Conservation (phyloP, 805 yeast species). For the Brettanomyces nanus region DNA sequence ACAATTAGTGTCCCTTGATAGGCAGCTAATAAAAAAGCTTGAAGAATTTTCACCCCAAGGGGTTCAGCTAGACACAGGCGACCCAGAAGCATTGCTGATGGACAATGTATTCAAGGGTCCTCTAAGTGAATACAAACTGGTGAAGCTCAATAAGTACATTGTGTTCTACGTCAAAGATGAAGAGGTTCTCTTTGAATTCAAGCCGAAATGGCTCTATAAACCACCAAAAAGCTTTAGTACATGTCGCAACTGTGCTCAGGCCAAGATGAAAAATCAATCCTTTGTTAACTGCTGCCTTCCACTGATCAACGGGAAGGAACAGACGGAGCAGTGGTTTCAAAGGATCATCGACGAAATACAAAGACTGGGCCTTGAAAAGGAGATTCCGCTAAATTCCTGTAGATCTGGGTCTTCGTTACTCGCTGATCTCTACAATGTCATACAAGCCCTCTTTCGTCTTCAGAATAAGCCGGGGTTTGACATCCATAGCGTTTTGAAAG, state of each 20-base stretch:
- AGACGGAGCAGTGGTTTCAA: conserved; percentile 28
- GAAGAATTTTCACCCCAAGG: not conserved
- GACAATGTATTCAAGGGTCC: conserved; percentile 14
- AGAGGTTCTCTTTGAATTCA: conserved; percentile 31
- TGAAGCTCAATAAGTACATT: conserved; percentile 21
- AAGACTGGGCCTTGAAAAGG: not conserved
- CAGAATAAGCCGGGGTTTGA: conserved; percentile 28
- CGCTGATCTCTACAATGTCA: conserved; percentile 5
- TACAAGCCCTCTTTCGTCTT: conserved; percentile 19
- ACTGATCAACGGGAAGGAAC: conserved; percentile 22
- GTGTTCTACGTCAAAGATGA: conserved; percentile 10
- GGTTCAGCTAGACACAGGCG: conserved; percentile 8
- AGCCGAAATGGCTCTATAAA: conserved; percentile 45
- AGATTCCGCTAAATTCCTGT: conserved; percentile 4
- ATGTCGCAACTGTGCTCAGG: conserved; percentile 40
- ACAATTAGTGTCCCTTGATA: conserved; percentile 8
- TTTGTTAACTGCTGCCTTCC: conserved; percentile 35
- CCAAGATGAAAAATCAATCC: conserved; percentile 22
- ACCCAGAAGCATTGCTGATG: conserved; percentile 21
- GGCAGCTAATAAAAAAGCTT: conserved; percentile 1
- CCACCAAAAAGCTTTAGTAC: conserved; percentile 22
- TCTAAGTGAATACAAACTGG: not conserved
- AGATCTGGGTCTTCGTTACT: conserved; percentile 5
- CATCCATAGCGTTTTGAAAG: conserved; percentile 23
- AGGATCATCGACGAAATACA: conserved; percentile 15